Conservation (phyloP, 1,139 yeast species). For the Debaryomyces robertsiae region DNA sequence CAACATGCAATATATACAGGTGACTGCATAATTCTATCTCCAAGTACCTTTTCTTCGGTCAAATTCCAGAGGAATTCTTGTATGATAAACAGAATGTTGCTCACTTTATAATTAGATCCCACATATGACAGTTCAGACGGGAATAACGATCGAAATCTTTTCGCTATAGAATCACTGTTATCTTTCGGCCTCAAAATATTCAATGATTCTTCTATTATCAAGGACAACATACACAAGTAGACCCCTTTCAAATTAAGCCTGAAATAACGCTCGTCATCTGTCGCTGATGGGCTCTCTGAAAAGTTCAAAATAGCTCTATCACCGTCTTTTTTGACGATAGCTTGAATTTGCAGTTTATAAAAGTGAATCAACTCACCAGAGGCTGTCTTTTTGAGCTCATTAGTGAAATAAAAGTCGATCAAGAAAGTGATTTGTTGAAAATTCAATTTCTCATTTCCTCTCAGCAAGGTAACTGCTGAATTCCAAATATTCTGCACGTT, state of each 20-base stretch:
- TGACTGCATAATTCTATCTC: conserved; percentile 18
- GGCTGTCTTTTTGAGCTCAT: conserved; percentile 18
- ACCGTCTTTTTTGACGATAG: conserved; percentile 21
- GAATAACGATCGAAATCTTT: conserved; percentile 26
- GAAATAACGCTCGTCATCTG: conserved; percentile 18
- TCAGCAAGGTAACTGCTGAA: conserved; percentile 21
- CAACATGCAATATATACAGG: conserved; percentile 28
- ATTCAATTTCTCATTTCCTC: conserved; percentile 27
- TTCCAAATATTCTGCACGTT: conserved; percentile 33
- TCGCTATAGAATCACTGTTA: conserved; percentile 15
- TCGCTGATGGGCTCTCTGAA: conserved; percentile 6
- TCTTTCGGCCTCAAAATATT: conserved; percentile 24
- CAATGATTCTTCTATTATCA: conserved; percentile 38
- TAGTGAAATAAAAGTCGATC: conserved; percentile 35
- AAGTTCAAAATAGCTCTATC: conserved; percentile 20
- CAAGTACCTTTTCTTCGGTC: conserved; percentile 5
- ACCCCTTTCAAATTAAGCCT: conserved; percentile 28
- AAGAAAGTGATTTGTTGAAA: conserved; percentile 36
- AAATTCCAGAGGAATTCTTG: conserved; percentile 19
- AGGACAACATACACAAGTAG: conserved; percentile 33
- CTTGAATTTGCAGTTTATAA: conserved; percentile 31
- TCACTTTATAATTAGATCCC: conserved; percentile 22
- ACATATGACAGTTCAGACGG: conserved; percentile 27
- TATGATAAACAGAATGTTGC: conserved; percentile 19
- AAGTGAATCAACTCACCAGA: conserved; percentile 28